These are phyloP conservation scores for Aureobasidium musti DNA, from an alignment of 2,329 filamentous ascomycete genomes.

Conservation along the genomic window DNA sequence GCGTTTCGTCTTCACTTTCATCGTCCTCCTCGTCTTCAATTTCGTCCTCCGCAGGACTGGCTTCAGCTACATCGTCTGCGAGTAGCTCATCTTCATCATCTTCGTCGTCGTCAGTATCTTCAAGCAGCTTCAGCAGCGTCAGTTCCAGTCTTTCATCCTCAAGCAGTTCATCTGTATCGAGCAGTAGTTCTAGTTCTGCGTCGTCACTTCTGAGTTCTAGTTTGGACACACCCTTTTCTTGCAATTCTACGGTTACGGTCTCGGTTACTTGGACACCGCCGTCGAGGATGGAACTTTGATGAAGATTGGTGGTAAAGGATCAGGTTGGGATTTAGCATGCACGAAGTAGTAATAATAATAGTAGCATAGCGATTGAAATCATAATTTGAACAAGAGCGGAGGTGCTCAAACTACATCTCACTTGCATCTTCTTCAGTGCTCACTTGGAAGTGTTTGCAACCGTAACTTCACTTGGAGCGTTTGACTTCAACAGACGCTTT, in stretches of 20 bases:
- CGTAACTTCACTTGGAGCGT: too few relatives aligned
- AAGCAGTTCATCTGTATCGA: background rate
- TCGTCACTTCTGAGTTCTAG: background rate
- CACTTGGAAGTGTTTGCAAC: too few relatives aligned
- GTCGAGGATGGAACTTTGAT: background rate
- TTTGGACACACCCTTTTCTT: background rate
- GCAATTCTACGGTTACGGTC: constrained; percentile 5
- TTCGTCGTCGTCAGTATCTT: background rate
- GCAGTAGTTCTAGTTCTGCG: background rate
- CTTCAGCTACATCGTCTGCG: background rate
- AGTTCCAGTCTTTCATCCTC: background rate
- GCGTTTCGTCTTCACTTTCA: too few relatives aligned
- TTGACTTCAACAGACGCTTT: too few relatives aligned
- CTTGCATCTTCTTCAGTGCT: too few relatives aligned
- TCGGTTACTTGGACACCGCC: background rate
- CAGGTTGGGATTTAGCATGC: background rate
- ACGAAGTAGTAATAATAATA: background rate
- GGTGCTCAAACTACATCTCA: too few relatives aligned
- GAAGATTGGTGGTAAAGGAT: background rate
- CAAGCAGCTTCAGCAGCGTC: background rate
- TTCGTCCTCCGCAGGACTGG: background rate
- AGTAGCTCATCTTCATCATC: background rate
- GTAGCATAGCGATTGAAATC: background rate
- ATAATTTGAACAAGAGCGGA: background rate
- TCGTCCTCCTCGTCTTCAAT: background rate